Evolutionary conservation across 129 eudicot species (phyloP).

Genomic region (Tagetes erecta): DNA sequence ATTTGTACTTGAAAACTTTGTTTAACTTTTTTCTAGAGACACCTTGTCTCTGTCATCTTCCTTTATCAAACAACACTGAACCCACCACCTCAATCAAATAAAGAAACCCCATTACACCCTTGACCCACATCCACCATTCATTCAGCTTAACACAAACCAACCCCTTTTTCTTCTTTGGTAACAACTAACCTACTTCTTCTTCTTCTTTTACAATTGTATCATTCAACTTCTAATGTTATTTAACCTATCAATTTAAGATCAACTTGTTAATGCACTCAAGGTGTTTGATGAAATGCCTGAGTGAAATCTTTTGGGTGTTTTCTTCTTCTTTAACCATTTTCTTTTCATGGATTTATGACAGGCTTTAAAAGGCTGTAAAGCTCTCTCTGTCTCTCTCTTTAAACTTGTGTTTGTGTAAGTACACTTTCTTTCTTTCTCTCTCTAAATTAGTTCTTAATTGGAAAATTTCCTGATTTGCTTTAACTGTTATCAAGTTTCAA

Average conservation of each 20-base stretch:
- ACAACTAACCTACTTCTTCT: not conserved
- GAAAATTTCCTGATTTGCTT: conserved; percentile 34
- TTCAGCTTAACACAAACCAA: too few relatives aligned
- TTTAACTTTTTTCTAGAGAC: conserved; percentile 23
- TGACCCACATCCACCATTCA: conserved; percentile 28
- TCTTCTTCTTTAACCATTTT: conserved; percentile 29
- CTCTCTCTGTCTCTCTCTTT: conserved; percentile 24
- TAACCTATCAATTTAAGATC: conserved; percentile 18
- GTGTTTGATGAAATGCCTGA: conserved; percentile 28
- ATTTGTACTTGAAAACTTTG: conserved; percentile 35
- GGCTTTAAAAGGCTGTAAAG: conserved; percentile 66
- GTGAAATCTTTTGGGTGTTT: conserved; percentile 6
- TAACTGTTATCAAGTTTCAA: conserved; percentile 30
- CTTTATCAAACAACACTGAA: conserved; percentile 42
- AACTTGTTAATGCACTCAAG: conserved; percentile 7
- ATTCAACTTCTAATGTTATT: conserved; percentile 34
- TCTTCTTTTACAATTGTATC: conserved; percentile 21
- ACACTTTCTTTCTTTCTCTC: conserved; percentile 35
- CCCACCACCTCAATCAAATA: conserved; percentile 35
- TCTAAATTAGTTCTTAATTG: conserved; percentile 30
- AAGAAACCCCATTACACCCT: conserved; percentile 24
- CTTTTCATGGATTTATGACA: conserved; percentile 45
- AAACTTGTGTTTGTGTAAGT: conserved; percentile 46
- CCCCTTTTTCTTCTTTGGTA: too few relatives aligned
- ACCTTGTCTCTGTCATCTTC: conserved; percentile 37